A percentile compares a stretch with the other conserved stretches of the same genome.
phyloP scores from a whole-genome alignment of 129 eudicot species.

The Tagetes patula region DNA sequence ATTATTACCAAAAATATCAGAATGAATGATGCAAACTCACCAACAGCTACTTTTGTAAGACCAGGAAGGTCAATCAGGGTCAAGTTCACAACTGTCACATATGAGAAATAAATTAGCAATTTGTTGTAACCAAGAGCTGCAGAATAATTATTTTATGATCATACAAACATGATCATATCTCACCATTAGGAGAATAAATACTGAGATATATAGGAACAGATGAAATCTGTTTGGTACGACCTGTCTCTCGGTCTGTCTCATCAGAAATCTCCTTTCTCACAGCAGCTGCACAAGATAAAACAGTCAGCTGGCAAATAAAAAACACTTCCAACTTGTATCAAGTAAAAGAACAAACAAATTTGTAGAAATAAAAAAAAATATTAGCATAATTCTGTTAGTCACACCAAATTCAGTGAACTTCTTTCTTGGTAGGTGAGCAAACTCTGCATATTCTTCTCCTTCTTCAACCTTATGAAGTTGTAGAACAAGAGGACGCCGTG shows the following conservation, averaged over 20 bases:
- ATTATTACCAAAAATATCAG: not conserved
- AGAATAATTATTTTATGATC: not conserved
- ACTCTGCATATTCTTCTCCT: slow-evolving; percentile 89
- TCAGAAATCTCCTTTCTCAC: slow-evolving; percentile 95
- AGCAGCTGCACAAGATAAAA: slow-evolving; percentile 56
- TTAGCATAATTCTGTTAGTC: slow-evolving; percentile 1
- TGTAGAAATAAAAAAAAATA: not conserved
- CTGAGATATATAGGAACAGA: slow-evolving; percentile 95
- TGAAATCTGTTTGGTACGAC: slow-evolving; percentile 72
- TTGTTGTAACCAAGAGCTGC: slow-evolving; percentile 15
- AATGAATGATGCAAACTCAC: slow-evolving; percentile 48
- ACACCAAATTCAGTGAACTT: slow-evolving; percentile 83
- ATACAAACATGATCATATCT: slow-evolving; percentile 28
- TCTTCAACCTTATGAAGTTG: slow-evolving; percentile 83
- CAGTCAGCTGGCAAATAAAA: not conserved
- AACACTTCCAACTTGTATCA: slow-evolving; percentile 14
- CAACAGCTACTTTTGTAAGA: slow-evolving; percentile 94
- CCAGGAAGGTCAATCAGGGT: slow-evolving; percentile 98
- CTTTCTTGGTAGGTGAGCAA: slow-evolving; percentile 81
- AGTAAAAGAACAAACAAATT: slow-evolving; percentile 4
- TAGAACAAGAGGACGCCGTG: slow-evolving; percentile 99
- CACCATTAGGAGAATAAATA: slow-evolving; percentile 94
- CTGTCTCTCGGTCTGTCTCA: slow-evolving; percentile 98
- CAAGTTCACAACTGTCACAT: slow-evolving; percentile 84
- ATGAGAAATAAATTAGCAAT: slow-evolving; percentile 30